phyloP scores from a whole-genome alignment of 306 rosid species.

The Cucurbita maxima region DNA sequence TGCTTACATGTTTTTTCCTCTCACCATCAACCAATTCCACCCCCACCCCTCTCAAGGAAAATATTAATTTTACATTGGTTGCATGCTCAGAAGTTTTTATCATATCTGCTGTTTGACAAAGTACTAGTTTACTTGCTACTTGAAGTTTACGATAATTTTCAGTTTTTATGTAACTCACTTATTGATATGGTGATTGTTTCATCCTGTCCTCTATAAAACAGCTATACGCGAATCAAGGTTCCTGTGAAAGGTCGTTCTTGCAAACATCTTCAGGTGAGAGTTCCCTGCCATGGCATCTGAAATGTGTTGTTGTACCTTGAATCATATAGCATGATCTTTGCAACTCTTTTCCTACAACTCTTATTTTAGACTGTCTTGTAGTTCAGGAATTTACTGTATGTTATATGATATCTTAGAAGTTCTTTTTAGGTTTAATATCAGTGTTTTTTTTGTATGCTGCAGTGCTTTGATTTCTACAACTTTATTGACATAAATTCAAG shows the following conservation, averaged over 20 bases:
- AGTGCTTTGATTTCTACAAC: constrained; percentile 87
- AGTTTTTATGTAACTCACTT: background rate
- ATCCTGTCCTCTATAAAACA: constrained; percentile 23
- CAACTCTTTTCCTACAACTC: background rate
- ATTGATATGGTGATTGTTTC: background rate
- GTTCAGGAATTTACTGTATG: background rate
- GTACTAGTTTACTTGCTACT: background rate
- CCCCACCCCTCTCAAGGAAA: background rate
- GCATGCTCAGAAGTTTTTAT: background rate
- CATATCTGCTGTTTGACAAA: background rate
- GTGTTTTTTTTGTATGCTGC: constrained; percentile 12
- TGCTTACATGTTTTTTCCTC: background rate
- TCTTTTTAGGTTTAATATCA: constrained; percentile 6
- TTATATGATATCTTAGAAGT: background rate
- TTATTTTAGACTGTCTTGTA: background rate
- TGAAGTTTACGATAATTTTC: background rate
- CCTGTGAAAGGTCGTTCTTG: constrained; percentile 87
- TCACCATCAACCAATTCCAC: background rate
- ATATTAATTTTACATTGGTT: background rate
- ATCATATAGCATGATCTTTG: background rate
- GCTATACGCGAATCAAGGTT: constrained; percentile 54
- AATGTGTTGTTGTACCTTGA: background rate
- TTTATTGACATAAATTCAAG: constrained; percentile 50
- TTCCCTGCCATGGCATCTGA: background rate
- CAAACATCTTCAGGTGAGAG: constrained; percentile 75